These are phyloP conservation scores for Benincasa hispida DNA, from an alignment of 306 rosid species.

Conservation along the genomic window DNA sequence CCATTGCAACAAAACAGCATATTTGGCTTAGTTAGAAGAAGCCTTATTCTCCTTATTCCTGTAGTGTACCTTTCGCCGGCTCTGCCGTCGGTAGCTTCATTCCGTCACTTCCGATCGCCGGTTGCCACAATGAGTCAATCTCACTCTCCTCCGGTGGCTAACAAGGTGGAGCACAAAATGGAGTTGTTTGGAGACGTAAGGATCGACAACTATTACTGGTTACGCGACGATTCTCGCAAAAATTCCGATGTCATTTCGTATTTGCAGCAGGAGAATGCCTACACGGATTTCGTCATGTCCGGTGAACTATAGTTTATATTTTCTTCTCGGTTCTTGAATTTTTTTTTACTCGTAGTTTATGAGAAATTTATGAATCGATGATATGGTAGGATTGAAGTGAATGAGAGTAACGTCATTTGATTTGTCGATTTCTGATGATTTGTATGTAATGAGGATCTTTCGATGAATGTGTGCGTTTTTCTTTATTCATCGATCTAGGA, in stretches of 20 bases:
- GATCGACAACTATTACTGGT: slow-evolving; percentile 78
- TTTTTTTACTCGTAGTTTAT: background rate
- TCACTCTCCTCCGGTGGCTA: slow-evolving; percentile 51
- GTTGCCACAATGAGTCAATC: background rate
- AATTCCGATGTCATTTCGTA: slow-evolving; percentile 48
- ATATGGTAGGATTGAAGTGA: background rate
- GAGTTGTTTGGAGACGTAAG: slow-evolving; percentile 71
- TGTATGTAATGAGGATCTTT: background rate
- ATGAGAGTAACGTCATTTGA: background rate
- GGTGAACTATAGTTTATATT: slow-evolving; percentile 24
- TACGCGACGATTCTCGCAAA: slow-evolving; percentile 76
- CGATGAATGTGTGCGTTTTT: background rate
- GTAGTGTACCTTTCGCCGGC: background rate
- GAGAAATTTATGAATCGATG: background rate
- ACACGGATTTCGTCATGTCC: slow-evolving; percentile 47
- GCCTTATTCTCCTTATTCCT: background rate
- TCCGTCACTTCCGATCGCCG: slow-evolving; percentile 4
- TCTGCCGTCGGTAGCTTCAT: background rate
- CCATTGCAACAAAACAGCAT: background rate
- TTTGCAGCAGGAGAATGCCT: slow-evolving; percentile 53
- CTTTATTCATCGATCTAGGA: slow-evolving; percentile 20
- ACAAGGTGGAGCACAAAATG: slow-evolving; percentile 61
- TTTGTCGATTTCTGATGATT: background rate
- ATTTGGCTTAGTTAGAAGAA: background rate
- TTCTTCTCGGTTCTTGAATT: background rate